A percentile compares a stretch with the other conserved stretches of the same genome.
Conservation (phyloP, 2,329 filamentous ascomycete species). For the Arthroderma sp. region DNA sequence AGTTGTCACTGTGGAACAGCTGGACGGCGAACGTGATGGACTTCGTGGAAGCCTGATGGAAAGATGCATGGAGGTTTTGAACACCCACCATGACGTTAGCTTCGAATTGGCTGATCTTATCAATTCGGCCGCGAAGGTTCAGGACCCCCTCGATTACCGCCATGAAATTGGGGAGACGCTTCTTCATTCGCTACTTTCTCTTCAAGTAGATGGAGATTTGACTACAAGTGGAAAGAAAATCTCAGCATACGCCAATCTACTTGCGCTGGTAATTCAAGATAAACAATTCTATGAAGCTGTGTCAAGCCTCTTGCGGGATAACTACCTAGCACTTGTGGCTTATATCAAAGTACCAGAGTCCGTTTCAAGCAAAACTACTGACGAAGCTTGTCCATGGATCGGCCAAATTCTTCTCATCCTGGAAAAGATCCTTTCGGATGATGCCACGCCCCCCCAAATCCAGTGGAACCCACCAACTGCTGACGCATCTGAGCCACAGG, state of each 20-base stretch:
- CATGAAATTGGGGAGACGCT: conserved; percentile 72
- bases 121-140: conserved; percentile 54
- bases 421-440: conserved; percentile 79
- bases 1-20: conserved; percentile 53
- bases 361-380: conserved; percentile 49
- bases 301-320: conserved; percentile 60
- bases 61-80: conserved; percentile 77
- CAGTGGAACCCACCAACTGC: conserved; percentile 50
- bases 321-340: conserved; percentile 58
- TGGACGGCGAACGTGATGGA: conserved; percentile 61
- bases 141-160: conserved; percentile 44
- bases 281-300: conserved; percentile 66
- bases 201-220: conserved; percentile 46
- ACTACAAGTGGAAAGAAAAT: conserved; percentile 53
- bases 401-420: conserved; percentile 80
- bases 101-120: conserved; percentile 88
- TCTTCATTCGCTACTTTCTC: conserved; percentile 64
- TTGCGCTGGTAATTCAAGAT: conserved; percentile 78
- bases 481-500: conserved; percentile 25
- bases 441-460: conserved; percentile 64
- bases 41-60: conserved; percentile 71
- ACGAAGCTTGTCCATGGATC: conserved; percentile 84
- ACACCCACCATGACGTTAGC: conserved; percentile 73
- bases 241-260: conserved; percentile 79
- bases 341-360: conserved; percentile 55